Base-by-base conservation (phyloP, 1,284 basidiomycete genomes). In the Porogramme epimiltina region DNA sequence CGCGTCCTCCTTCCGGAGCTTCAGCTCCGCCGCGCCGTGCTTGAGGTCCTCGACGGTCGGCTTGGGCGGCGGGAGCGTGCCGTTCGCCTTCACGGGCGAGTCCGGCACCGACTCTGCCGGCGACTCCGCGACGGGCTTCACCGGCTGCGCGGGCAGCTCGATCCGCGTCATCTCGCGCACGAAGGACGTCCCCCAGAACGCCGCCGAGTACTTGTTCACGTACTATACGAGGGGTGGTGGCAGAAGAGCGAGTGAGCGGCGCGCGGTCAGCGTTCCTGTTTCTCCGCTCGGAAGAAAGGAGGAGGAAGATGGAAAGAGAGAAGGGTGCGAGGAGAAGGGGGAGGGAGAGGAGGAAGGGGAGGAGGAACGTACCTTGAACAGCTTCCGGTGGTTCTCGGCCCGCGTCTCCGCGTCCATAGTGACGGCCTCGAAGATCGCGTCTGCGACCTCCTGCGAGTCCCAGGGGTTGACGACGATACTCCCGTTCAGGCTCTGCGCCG, bases 391-490 rank as follows among this genome's bases (percentile, higher is more conserved):
- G 74, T 98, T 98, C 71, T 93, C 89, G 36, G 88, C 87, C 19
- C 93, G 83, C 42, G 81, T 84, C 42, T 88, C 85, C 2, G 81
- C 74, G 42, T 87, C 82, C 91, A 97, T 94, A 2, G 91, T 95
- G 54, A 99, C 85, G 0, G 96, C 94, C 67, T 93, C 87, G 71
- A 95, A 87, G 58, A 99, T 98, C 5, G 95, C 95, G 66, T 97
- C 89, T 1, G 97, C 96, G 36, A 98, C 95, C 62, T 95, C 89
- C 70, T 97, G 95, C 22, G 89, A 89, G 67, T 95, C 93, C 93
- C 93, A 95, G 24, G 95, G 95, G 74, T 98, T 98, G 65, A 97
- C 93, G 65, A 98, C 93, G 60, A 97, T 80, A 40, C 89, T 91
- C 16, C 95, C 95, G 66, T 97, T 96, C 59, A 97, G 75, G 58